Evolutionary conservation across 2,329 filamentous ascomycete genomes (phyloP).

Genomic region (Colletotrichum sp.): DNA sequence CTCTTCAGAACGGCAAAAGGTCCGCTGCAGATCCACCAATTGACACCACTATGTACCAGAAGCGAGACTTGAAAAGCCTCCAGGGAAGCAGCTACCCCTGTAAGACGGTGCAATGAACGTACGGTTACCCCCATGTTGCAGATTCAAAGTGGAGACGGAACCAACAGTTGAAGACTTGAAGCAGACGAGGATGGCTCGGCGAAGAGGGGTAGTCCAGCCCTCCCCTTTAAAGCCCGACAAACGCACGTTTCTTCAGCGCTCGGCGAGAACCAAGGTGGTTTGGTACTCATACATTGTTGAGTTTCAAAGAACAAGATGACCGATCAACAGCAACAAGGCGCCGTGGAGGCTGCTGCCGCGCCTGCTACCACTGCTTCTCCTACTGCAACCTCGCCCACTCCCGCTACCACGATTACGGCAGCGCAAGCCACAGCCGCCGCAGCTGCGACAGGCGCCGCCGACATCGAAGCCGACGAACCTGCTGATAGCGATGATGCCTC

Average conservation of each 20-base stretch:
- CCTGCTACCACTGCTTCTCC: too few relatives aligned
- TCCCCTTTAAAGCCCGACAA: not conserved
- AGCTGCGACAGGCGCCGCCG: rapidly evolving
- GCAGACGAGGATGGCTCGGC: not conserved
- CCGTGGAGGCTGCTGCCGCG: too few relatives aligned
- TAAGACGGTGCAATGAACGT: too few relatives aligned
- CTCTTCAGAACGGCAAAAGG: too few relatives aligned
- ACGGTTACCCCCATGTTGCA: not conserved
- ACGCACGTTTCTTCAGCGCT: too few relatives aligned
- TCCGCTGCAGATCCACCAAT: too few relatives aligned
- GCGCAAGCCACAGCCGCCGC: not conserved
- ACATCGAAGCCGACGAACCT: rapidly evolving
- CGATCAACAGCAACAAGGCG: not conserved
- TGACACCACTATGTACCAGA: too few relatives aligned
- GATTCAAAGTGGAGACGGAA: not conserved
- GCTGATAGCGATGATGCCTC: not conserved
- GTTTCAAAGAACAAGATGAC: not conserved
- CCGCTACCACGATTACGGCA: not conserved
- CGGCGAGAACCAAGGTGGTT: too few relatives aligned
- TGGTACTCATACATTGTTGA: too few relatives aligned
- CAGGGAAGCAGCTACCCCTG: too few relatives aligned
- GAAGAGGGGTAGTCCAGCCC: not conserved
- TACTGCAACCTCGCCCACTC: too few relatives aligned
- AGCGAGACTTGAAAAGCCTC: too few relatives aligned
- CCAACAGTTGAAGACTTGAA: not conserved